Base-by-base conservation (phyloP, 176 grass and related monocot genomes). In the Themeda triandra region DNA sequence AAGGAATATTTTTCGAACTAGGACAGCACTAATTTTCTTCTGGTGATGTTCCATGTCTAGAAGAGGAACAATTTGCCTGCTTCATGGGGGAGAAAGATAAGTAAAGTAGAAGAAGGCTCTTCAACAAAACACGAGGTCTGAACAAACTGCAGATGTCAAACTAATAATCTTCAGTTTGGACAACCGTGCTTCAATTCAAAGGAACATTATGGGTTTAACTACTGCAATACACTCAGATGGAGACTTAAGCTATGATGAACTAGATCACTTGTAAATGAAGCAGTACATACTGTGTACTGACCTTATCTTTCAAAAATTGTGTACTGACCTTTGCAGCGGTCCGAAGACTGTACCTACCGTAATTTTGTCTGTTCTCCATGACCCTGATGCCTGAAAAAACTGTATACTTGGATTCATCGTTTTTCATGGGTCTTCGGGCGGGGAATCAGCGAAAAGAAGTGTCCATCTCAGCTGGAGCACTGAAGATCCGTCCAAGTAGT, bases 201-300 rank as follows among this genome's bases (percentile, higher is more conserved):
- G 68, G 63, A 27, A 29, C 53, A 21, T 40, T 46, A 74, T 75
- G 24, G 13, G 15, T 36, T 46, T 70, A 62, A 64, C 17, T 29
- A 60, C 24, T 27, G 21, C 31, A 19, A 62, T n/a, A n/a, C n/a
- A 78, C 36, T 69, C n/a, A 62, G 62, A 69, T 7, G 28, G 66
- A 73, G 76, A 79, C 37, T 15, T 40, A 13, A 64, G 67, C 42
- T 74, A 80, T 67, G 45, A 79, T 53, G 31, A 78, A 78, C 4
- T 79, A 25, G 31, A 79, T 78, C 73, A 51, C 80, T 83, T 88
- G 86, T n/a, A 19, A 53, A 31, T 58, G 66, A 68, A 63, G 80
- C 72, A 27, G 60, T 63, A 13, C 23, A 4, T 46, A 8, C 9
- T 41, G 9, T 41, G 39, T 41, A 41, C 39, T 41, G 39, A 41